Base-by-base conservation (phyloP, 345 rosid species). In the Camelina laxa region DNA sequence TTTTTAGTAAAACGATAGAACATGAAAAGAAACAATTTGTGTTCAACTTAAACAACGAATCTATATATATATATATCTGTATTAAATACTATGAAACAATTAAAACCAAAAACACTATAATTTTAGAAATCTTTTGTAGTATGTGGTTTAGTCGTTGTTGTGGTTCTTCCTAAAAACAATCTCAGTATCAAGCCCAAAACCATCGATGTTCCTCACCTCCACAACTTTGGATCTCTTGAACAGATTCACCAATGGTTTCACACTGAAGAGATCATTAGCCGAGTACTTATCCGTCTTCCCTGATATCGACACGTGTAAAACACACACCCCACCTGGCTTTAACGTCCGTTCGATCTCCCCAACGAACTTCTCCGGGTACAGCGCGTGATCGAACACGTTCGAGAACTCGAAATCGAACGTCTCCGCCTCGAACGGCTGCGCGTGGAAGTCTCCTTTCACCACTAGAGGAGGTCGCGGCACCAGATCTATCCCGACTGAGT, bases 381-480 rank as follows among this genome's bases (percentile, higher is more conserved):
- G 88, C 80, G 97, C 98, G 87, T 94, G 97, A 66, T 94, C 98
- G 73, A 94, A 94, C 79, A 88, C 96, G 82, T 94, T 94, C 0
- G 98, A 91, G 85, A 94, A 91, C 64, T 94, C 97, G 65, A 94
- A 90, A 76, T 91, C 93, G 76, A 94, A 94, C 0, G 81, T 88
- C 6, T 74, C 88, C 45, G 84, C 75, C 0, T 62, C 79, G 72
- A 94, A 94, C 17, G 96, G 97, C 81, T 91, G 98, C 15, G 63
- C 73, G 67, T 94, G 98, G 79, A 94, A 90, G 81, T 94, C 98
- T 1, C 98, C 98, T 64, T 79, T 39, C 0, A 91, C 48, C 9
- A 94, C 98, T 1, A 90, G 80, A 45, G 98, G 98, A 10, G 98
- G 98, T 30, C 57, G 73, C 2, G 97, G 90, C n/a, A 91, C 96